A percentile compares a stretch with the other conserved stretches of the same genome.
These are phyloP conservation scores for Fistulifera pelliculosa DNA, from an alignment of 108 stramenopile species.

Conservation along the genomic window DNA sequence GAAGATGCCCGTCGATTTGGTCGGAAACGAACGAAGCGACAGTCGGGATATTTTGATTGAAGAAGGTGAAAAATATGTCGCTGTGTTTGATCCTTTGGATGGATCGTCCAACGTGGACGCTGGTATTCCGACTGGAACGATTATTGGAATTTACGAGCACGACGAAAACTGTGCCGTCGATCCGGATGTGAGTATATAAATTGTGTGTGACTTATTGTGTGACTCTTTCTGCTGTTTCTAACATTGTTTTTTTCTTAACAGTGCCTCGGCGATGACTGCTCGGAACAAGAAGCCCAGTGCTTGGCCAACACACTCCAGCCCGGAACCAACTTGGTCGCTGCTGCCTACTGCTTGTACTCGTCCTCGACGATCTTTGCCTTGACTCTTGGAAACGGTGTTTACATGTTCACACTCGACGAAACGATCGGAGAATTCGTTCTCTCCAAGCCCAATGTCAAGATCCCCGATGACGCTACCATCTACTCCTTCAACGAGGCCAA, in stretches of 20 bases:
- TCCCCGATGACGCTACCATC: constrained; percentile 78
- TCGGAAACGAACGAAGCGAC: background rate
- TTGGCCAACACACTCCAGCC: constrained; percentile 84
- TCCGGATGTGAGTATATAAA: constrained; percentile 7
- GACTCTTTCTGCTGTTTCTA: too few relatives aligned
- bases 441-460: constrained; percentile 73
- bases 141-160: constrained; percentile 82
- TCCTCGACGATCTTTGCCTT: constrained; percentile 92
- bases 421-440: constrained; percentile 92
- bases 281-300: constrained; percentile 48
- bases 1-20: constrained; percentile 66
- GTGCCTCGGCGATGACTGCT: constrained; percentile 44
- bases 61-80: constrained; percentile 54
- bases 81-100: constrained; percentile 95
- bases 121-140: constrained; percentile 96
- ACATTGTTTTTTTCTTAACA: too few relatives aligned
- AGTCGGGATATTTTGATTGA: constrained; percentile 29
- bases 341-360: constrained; percentile 95
- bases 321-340: constrained; percentile 86
- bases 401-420: constrained; percentile 96
- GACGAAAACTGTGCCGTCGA: constrained; percentile 56
- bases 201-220: too few relatives aligned
- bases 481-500: constrained; percentile 96
- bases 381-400: constrained; percentile 76
- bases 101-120: constrained; percentile 98